phyloP scores from a whole-genome alignment of 225 moss, liverwort and hornwort genomes.

The Asterella californica region DNA sequence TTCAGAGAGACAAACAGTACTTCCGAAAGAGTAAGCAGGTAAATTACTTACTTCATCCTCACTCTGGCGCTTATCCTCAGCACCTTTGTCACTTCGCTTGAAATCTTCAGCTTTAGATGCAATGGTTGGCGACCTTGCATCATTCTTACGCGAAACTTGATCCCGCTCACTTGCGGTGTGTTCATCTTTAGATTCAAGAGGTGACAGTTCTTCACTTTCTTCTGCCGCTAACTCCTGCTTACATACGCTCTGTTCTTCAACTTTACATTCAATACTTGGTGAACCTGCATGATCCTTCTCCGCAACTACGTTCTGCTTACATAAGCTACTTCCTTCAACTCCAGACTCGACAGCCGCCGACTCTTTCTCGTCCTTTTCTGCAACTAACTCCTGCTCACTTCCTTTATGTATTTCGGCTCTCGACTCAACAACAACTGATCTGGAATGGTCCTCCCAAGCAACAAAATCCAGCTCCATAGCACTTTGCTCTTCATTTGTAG shows the following conservation, averaged over 20 bases:
- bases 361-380: slow-evolving; percentile 85
- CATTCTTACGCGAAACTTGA: too few relatives aligned
- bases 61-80: slow-evolving; percentile 44
- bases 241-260: not conserved
- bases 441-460: not conserved
- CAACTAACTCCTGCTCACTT: slow-evolving; percentile 58
- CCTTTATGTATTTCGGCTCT: not conserved
- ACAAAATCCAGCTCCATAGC: not conserved
- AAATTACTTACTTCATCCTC: slow-evolving; percentile 27
- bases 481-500: not conserved
- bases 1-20: too few relatives aligned
- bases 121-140: not conserved
- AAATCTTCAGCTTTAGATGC: not conserved
- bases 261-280: not conserved
- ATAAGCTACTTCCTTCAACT: slow-evolving; percentile 67
- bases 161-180: too few relatives aligned
- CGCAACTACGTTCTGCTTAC: slow-evolving; percentile 25
- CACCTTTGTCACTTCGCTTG: slow-evolving; percentile 13
- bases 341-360: slow-evolving; percentile 87
- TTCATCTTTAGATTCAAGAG: not conserved
- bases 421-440: not conserved
- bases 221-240: not conserved
- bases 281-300: not conserved
- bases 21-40: not conserved
- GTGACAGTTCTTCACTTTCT: not conserved